Conservation (phyloP, 2,329 filamentous ascomycete species). For the Aspergillus sp. region DNA sequence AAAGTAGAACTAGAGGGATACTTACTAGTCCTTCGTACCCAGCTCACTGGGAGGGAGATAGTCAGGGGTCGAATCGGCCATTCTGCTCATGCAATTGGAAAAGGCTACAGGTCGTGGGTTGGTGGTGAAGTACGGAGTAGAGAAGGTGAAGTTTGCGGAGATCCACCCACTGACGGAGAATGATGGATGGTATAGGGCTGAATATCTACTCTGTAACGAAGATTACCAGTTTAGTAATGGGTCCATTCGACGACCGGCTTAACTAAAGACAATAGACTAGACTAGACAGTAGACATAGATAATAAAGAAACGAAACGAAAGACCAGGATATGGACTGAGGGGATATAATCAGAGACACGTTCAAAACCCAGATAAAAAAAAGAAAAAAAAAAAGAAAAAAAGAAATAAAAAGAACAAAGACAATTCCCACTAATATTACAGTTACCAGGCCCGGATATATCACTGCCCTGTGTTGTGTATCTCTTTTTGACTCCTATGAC, state of each 20-base stretch:
- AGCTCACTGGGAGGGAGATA: slow-evolving; percentile 70
- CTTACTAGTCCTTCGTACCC: slow-evolving; percentile 85
- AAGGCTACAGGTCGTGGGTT: too few relatives aligned
- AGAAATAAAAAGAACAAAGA: neutral
- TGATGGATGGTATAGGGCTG: too few relatives aligned
- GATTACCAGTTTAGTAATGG: too few relatives aligned
- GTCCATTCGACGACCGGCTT: too few relatives aligned
- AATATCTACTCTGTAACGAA: too few relatives aligned
- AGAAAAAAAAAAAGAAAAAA: too few relatives aligned
- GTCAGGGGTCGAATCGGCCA: slow-evolving; percentile 38
- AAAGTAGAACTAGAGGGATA: neutral
- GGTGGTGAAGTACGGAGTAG: too few relatives aligned
- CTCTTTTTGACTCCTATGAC: slow-evolving; percentile 22
- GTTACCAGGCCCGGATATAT: slow-evolving; percentile 17
- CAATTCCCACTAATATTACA: slow-evolving; percentile 29
- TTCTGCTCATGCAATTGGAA: neutral
- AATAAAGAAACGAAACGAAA: neutral
- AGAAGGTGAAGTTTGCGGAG: too few relatives aligned
- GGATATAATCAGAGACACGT: too few relatives aligned
- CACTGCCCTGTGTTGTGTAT: slow-evolving; percentile 8
- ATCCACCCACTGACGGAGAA: too few relatives aligned
- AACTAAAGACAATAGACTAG: neutral
- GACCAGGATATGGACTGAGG: too few relatives aligned
- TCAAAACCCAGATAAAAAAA: too few relatives aligned
- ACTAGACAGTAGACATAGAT: neutral